Percentiles rank a stretch among this genome's conserved stretches.
Conservation (phyloP, 306 rosid genomes). For the Citrullus amarus region DNA sequence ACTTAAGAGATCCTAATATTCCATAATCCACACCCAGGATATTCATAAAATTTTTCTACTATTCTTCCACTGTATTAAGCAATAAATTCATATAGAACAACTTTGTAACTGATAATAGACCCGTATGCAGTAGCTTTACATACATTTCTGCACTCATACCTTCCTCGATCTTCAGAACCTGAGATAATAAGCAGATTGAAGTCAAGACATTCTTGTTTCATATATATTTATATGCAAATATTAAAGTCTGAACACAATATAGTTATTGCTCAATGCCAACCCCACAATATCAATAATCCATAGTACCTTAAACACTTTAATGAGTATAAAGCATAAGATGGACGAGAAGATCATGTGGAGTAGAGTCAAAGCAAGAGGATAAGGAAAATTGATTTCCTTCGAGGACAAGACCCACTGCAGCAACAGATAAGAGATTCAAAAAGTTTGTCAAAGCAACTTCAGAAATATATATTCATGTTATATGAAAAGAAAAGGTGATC, state of each 20-base stretch:
- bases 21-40: neutral
- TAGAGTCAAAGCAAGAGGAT: slow-evolving; percentile 91
- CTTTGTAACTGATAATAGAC: slow-evolving; percentile 6
- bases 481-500: neutral
- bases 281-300: slow-evolving; percentile 1
- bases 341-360: slow-evolving; percentile 99
- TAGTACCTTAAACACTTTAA: slow-evolving; percentile 81
- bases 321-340: slow-evolving; percentile 65
- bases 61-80: neutral
- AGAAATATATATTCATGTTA: neutral
- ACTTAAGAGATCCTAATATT: neutral
- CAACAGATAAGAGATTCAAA: slow-evolving; percentile 10
- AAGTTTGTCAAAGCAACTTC: slow-evolving; percentile 17
- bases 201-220: neutral
- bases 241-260: slow-evolving; percentile 4
- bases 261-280: slow-evolving; percentile 2
- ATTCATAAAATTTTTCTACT: neutral
- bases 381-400: slow-evolving; percentile 92
- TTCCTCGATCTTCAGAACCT: slow-evolving; percentile 92
- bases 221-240: neutral
- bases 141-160: slow-evolving; percentile 95
- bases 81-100: neutral
- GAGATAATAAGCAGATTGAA: slow-evolving; percentile 10
- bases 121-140: slow-evolving; percentile 21
- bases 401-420: slow-evolving; percentile 98